phyloP scores from a whole-genome alignment of 768 basidiomycete genomes.

The Postia placenta region DNA sequence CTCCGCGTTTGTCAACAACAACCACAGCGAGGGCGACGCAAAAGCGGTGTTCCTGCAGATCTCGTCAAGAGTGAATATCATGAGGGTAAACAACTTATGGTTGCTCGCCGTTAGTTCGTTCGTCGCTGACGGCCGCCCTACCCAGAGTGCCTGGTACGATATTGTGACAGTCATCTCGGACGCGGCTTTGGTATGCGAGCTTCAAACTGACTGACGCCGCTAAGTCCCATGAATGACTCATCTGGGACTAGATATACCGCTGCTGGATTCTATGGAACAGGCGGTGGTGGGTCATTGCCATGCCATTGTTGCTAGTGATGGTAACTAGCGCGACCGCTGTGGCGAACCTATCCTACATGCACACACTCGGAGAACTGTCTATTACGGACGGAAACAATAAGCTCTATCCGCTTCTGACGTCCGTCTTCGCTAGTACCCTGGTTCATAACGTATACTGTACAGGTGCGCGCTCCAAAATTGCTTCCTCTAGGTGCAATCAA shows the following conservation, averaged over 20 bases:
- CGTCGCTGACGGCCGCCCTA: no score
- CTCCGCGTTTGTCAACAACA: slow-evolving; percentile 31
- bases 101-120: no score
- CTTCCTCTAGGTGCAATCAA: no score
- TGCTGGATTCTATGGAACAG: not conserved
- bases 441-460: not conserved
- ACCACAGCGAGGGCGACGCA: no score
- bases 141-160: not conserved
- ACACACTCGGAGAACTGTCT: not conserved
- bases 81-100: slow-evolving; percentile 1
- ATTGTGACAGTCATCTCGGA: not conserved
- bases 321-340: not conserved
- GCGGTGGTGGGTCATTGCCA: not conserved
- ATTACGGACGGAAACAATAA: not conserved
- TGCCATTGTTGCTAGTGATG: not conserved
- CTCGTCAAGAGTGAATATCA: slow-evolving; percentile 27
- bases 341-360: not conserved
- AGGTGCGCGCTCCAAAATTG: not conserved
- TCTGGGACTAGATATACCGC: not conserved
- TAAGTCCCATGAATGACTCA: not conserved
- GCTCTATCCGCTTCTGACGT: not conserved
- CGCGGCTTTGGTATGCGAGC: not conserved
- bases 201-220: not conserved
- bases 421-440: not conserved
- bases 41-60: slow-evolving; percentile 30